These are phyloP conservation scores for Phalaenopsis hybrid DNA, from an alignment of 116 monocot species.

Conservation along the genomic window DNA sequence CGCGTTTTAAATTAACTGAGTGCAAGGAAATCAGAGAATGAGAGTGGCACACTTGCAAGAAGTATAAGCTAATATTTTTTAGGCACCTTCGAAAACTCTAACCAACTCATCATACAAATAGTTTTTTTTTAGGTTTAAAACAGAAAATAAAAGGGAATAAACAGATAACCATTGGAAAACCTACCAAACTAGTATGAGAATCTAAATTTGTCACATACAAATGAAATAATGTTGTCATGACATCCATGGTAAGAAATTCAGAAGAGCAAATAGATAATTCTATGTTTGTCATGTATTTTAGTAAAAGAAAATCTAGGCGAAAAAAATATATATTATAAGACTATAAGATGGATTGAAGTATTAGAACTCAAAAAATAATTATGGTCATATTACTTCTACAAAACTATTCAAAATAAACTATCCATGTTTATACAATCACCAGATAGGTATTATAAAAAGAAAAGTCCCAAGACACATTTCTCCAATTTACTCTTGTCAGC, in stretches of 20 bases:
- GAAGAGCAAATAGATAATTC: not conserved
- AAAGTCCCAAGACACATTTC: too few species aligned
- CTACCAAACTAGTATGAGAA: not conserved
- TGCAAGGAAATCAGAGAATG: not conserved
- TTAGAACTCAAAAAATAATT: too few species aligned
- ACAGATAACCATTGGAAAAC: not conserved
- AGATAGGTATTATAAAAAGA: too few species aligned
- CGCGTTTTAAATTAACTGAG: not conserved
- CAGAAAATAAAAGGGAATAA: not conserved
- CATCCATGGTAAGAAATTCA: not conserved
- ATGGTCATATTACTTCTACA: too few species aligned
- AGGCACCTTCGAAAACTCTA: not conserved
- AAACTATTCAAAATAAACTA: too few species aligned
- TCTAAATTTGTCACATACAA: not conserved
- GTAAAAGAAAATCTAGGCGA: not conserved
- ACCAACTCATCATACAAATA: not conserved
- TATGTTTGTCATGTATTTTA: not conserved
- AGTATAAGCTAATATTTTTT: constrained; percentile 4
- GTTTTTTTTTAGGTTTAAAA: not conserved
- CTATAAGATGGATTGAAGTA: too few species aligned
- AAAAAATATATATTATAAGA: too few species aligned
- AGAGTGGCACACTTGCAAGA: not conserved
- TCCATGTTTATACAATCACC: too few species aligned
- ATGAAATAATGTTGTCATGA: not conserved
- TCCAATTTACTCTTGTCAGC: too few species aligned